Base-by-base conservation (phyloP, 2,329 filamentous ascomycete genomes). In the Trichophyton schoenleinii region DNA sequence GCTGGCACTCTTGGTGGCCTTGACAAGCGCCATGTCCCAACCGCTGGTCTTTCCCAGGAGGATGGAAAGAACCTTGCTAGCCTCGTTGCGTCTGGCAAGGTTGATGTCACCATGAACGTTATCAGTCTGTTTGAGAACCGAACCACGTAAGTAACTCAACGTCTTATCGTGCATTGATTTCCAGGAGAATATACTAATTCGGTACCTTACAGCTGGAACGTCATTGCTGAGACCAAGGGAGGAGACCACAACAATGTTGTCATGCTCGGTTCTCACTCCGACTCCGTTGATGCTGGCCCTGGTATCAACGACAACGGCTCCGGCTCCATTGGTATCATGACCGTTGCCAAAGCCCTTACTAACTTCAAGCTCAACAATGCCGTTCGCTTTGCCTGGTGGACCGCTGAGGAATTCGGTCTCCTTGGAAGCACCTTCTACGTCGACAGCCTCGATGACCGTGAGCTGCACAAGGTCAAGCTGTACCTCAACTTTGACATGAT, bases 221-320 rank as follows among this genome's bases (percentile, higher is more conserved):
- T 87, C 46, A 79, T 86, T 63, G 84, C 83, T 3, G 80, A 83
- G 66, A 83, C 82, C 9, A 80, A 78, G 63, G 73, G 71, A 13
- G 84, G 84, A 49, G 80, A 86, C 69, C 78, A 80, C 18, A 72
- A 82, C 64, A 83, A 85, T 67, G 75, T 81, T 38, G 75, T 86
- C 55, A 78, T 82, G 58, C 71, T 86, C 13, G 83, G 83, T 48
- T 83, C 79, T 2, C 84, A 87, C 71, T 80, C 79, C 18, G 84
- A 87, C 72, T 83, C 80, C 5, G 83, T 86, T 20, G 75, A 77
- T 31, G 79, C 77, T 28, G 84, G 84, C 0, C 83, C 84, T 1
- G 87, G 87, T 20, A 89, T 91, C 78, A 91, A 91, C 71, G 87
- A 91, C 67, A 86, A 91, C 68, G 87, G 87, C 55, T 86, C 84